Conservation (phyloP, 805 yeast genomes). For the Cyberlindnera mississippiensis region DNA sequence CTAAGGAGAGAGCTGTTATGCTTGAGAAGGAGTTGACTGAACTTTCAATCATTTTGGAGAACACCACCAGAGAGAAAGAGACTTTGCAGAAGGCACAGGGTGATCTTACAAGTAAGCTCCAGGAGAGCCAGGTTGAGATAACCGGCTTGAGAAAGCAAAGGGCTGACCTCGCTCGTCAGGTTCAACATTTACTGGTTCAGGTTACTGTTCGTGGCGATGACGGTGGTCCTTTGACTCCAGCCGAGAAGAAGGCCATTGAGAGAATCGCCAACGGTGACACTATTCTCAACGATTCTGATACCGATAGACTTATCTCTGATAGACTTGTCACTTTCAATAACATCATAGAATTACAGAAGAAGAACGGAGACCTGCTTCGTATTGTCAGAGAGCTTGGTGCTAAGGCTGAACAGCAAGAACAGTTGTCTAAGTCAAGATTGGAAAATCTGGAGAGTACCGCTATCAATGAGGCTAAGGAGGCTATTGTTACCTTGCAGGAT, state of each 20-base stretch:
- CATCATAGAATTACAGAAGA: constrained; percentile 63
- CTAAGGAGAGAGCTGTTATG: constrained; percentile 52
- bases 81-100: constrained; percentile 28
- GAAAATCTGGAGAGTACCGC: constrained; percentile 43
- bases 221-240: constrained; percentile 57
- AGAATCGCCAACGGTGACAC: constrained; percentile 39
- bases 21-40: constrained; percentile 55
- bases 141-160: constrained; percentile 51
- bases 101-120: constrained; percentile 22
- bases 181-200: constrained; percentile 70
- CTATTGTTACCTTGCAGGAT: constrained; percentile 58
- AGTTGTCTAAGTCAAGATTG: constrained; percentile 30
- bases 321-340: constrained; percentile 68
- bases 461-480: constrained; percentile 62
- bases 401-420: constrained; percentile 64
- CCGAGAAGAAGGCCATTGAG: constrained; percentile 63
- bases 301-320: constrained; percentile 67
- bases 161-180: constrained; percentile 74
- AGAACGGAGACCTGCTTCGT: constrained; percentile 67
- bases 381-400: constrained; percentile 70
- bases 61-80: constrained; percentile 46
- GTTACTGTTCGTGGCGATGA: constrained; percentile 52
- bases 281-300: constrained; percentile 48
- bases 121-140: constrained; percentile 33
- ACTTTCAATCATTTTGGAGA: constrained; percentile 52